Evolutionary conservation across 2,329 filamentous ascomycete genomes (phyloP).

Genomic region (Diaporthe citrichinensis): DNA sequence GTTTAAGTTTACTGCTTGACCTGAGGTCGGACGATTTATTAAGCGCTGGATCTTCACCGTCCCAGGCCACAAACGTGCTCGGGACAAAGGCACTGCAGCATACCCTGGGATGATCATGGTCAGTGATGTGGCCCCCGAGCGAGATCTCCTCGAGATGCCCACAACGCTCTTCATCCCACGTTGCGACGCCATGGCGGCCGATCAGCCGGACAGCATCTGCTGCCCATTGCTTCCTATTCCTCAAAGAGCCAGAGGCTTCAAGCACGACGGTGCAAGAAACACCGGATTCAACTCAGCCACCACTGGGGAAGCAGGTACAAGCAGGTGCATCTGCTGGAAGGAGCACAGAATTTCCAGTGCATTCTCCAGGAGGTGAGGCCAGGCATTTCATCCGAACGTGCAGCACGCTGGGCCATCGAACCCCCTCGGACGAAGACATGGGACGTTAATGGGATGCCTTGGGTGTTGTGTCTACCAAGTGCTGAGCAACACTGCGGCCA

Average conservation of each 20-base stretch:
- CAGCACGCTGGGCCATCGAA: neutral
- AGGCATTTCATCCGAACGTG: slow-evolving; percentile 26
- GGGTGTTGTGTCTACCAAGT: neutral
- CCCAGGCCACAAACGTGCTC: neutral
- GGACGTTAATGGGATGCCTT: slow-evolving; percentile 23
- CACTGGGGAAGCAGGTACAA: neutral
- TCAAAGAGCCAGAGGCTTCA: neutral
- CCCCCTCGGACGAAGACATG: slow-evolving; percentile 33
- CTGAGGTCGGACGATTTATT: slow-evolving; percentile 1
- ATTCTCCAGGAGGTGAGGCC: neutral
- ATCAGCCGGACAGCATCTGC: slow-evolving; percentile 23
- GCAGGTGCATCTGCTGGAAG: neutral
- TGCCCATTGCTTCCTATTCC: neutral
- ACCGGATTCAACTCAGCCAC: slow-evolving; percentile 3
- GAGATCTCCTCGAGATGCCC: slow-evolving; percentile 14
- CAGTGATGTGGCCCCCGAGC: slow-evolving; percentile 15
- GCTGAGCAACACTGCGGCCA: slow-evolving; percentile 29
- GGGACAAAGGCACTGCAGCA: slow-evolving; percentile 2
- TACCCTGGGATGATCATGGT: slow-evolving; percentile 31
- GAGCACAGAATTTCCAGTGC: slow-evolving; percentile 6
- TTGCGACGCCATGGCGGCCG: slow-evolving; percentile 23
- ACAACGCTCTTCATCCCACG: slow-evolving; percentile 29
- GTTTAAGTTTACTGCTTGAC: slow-evolving; percentile 17
- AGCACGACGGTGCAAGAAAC: neutral
- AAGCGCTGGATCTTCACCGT: slow-evolving; percentile 17